Base-by-base conservation (phyloP, 108 stramenopile species). In the Nitzschia palea region DNA sequence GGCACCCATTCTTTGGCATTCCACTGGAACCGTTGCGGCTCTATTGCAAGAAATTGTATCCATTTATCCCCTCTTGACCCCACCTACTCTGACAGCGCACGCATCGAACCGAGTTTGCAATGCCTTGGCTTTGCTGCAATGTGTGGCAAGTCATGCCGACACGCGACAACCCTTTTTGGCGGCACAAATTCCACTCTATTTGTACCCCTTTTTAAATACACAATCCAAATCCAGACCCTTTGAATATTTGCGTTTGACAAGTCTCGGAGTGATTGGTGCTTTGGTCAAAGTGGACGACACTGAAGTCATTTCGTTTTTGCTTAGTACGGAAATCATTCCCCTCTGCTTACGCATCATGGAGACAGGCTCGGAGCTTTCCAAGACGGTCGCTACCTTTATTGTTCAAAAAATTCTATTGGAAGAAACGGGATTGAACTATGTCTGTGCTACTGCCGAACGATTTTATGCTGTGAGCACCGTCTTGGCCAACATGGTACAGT, bases 341-440 rank as follows among this genome's bases (percentile, higher is more conserved):
- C 81, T 85, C 50, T 76, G 88, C 71, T 63, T 80, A 34, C 61
- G 70, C 4, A 80, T 82, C 70, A 76, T 84, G 76, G 99, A 98
- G 80, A 89, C 96, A 14, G 99, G 99, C 6, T 82, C 83, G 31
- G 99, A 99, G 70, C 89, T 99, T 12, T 84, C 82, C 70, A 98
- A 98, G 70, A 99, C 99, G 1, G 96, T 96, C 6, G 98, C 98
- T 0, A 99, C 99, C n/a, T 99, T 99, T 70, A 98, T 99, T 47
- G 97, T 98, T 3, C 97, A 99, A 78, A 99, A 99, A 79, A 97
- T 99, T 43, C 80, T 99, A 45, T 65, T 98, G 68, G 99, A 99
- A 73, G 97, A 99, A 63, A 82, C 84, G 34, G 99, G 99, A 6
- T 82, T 99, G 34, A 83, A 89, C 23, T 98, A 99, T 78, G 97